Base-by-base conservation (phyloP, 2,329 filamentous ascomycete genomes). In the Colletotrichum liaoningense region DNA sequence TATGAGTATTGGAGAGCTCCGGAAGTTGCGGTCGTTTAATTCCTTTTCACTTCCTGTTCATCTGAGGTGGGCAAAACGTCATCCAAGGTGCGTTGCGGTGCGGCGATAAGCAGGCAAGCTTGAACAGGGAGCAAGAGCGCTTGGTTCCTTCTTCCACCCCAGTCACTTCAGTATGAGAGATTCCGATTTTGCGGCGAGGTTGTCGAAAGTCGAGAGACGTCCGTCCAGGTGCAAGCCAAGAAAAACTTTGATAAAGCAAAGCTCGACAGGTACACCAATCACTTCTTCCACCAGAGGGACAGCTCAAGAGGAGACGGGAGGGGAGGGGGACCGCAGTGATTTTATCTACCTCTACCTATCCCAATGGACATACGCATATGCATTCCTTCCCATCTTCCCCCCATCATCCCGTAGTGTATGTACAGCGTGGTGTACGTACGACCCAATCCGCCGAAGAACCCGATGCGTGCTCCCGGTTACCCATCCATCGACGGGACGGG, bases 51-150 rank as follows among this genome's bases (percentile, higher is more conserved):
- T 57, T 22, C 16, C 52, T 7, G n/a, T 28, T 22, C 22, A 62
- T 24, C 71, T 71, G 30, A 33, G 30, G 30, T 33, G 38, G 62
- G 67, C 67, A 55, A 46, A 71, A 73, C 67, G 71, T 66, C 71
- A 71, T 71, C 55, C 14, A 64, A 42, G 38, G 38, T 19, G 33
- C 33, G 28, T 66, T 49, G 30, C 3, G 24, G 5, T 22, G 49
- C 62, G 35, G 56, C 56, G 19, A n/a, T 26, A n/a, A 30, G 28
- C 24, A 30, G 54, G 19, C 42, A 57, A 30, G 38, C 33, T 60
- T 30, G 58, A 38, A 54, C 30, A 22, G 42, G n/a, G 49, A 30
- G 42, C 14, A 16, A 55, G 30, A 63, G 22, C 62, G n/a, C 14
- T 38, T 38, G 19, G 52, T 28, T 56, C 54, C 63, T 57, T 49